Evolutionary conservation across 352 stramenopile genomes (phyloP).

Genomic region (Pythium rishiriense): DNA sequence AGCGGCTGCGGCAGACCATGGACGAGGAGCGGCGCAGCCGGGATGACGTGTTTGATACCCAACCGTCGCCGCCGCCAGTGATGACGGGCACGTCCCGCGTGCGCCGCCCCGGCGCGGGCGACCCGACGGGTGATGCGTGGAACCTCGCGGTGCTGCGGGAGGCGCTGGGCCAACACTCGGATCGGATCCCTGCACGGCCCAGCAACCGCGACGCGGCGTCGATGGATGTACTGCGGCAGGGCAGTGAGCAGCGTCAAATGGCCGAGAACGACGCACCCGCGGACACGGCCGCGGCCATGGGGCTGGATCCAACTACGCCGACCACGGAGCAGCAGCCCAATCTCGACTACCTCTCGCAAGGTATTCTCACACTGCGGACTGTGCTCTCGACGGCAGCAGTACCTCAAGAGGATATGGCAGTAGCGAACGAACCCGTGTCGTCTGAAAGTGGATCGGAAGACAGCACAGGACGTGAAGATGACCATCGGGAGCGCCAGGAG

Average conservation of each 20-base stretch:
- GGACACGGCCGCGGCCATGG: slow-evolving; percentile 15
- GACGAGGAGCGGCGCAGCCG: slow-evolving; percentile 4
- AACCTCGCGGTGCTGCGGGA: slow-evolving; percentile 65
- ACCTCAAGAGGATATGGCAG: neutral
- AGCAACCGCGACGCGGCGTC: slow-evolving; percentile 14
- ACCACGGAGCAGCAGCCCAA: slow-evolving; percentile 19
- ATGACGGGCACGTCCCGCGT: slow-evolving; percentile 4
- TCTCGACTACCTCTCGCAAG: slow-evolving; percentile 32
- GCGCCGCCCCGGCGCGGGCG: slow-evolving; percentile 17
- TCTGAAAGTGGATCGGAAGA: neutral
- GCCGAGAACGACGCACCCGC: slow-evolving; percentile 18
- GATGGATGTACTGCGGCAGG: slow-evolving; percentile 16
- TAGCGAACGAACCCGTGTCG: neutral
- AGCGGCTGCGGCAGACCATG: slow-evolving; percentile 28
- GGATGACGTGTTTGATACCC: neutral
- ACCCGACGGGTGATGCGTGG: slow-evolving; percentile 45
- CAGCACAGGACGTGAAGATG: neutral
- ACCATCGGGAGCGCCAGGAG: neutral
- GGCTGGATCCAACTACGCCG: slow-evolving; percentile 6
- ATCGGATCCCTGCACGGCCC: slow-evolving; percentile 14
- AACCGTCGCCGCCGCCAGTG: slow-evolving; percentile 12
- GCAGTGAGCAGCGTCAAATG: slow-evolving; percentile 25
- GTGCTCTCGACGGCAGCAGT: slow-evolving; percentile 29
- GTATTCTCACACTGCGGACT: slow-evolving; percentile 33
- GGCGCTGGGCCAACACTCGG: slow-evolving; percentile 34